phyloP scores from a whole-genome alignment of 169 alveolate genomes.

The Eimeria necatrix region DNA sequence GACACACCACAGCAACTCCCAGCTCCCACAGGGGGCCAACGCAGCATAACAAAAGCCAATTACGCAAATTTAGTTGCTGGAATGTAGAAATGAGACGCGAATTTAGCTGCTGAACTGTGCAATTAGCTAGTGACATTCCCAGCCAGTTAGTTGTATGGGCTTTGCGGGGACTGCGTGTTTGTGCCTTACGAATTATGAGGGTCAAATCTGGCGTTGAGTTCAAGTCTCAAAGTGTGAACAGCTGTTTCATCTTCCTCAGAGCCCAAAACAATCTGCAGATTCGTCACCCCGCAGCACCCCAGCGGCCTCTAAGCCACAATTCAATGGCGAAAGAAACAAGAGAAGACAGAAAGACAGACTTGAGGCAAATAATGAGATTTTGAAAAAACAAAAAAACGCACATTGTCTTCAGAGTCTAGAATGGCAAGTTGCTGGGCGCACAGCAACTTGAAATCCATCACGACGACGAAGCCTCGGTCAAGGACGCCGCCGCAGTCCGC shows the following conservation, averaged over 20 bases:
- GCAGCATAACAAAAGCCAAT: neutral
- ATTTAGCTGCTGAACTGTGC: no score
- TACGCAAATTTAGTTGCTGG: no score
- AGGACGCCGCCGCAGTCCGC: conserved; percentile 49
- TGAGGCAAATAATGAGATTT: neutral
- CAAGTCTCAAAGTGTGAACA: conserved; percentile 9
- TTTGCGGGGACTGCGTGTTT: neutral
- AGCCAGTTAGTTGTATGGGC: neutral
- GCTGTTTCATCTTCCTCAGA: conserved; percentile 7
- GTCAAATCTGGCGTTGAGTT: conserved; percentile 23
- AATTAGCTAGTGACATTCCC: no score
- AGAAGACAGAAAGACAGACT: neutral
- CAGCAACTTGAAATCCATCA: neutral
- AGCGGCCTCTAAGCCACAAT: neutral
- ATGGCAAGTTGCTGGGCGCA: conserved; percentile 29
- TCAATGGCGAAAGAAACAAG: neutral
- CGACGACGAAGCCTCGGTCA: conserved; percentile 24
- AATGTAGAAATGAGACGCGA: no score
- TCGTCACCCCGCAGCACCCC: neutral
- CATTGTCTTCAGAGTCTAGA: neutral
- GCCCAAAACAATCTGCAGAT: neutral
- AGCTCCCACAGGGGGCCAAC: neutral
- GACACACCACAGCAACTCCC: neutral
- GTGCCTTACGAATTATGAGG: neutral
- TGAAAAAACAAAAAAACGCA: neutral